Evolutionary conservation across 495 filamentous ascomycete species (phyloP).

Genomic region (Neurospora pannonica): DNA sequence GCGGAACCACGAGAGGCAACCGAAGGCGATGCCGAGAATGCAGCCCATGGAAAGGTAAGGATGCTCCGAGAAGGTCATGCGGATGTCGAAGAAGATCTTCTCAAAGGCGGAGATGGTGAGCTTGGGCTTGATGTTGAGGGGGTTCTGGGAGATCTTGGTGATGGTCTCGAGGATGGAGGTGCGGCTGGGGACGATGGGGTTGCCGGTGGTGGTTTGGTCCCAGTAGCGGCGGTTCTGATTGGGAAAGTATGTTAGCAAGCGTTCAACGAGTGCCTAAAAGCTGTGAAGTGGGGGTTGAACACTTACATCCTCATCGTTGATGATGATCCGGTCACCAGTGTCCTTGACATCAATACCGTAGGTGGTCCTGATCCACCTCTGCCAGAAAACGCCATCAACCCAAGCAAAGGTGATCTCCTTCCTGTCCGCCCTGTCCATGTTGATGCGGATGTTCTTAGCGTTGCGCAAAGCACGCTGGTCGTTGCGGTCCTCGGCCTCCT

Average conservation of each 20-base stretch:
- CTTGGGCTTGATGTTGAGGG: constrained; percentile 79
- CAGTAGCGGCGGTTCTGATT: constrained; percentile 81
- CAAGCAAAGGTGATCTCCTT: constrained; percentile 95
- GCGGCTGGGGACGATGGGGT: constrained; percentile 77
- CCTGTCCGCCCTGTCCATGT: constrained; percentile 74
- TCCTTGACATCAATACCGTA: constrained; percentile 81
- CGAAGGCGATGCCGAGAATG: constrained; percentile 45
- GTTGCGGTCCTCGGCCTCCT: constrained; percentile 89
- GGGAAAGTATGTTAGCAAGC: not conserved
- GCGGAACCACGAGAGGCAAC: constrained; percentile 16
- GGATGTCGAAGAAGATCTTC: constrained; percentile 68
- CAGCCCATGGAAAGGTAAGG: constrained; percentile 60
- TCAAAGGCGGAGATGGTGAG: constrained; percentile 71
- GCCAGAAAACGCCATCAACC: constrained; percentile 97
- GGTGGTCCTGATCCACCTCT: constrained; percentile 87
- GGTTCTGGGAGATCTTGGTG: constrained; percentile 58
- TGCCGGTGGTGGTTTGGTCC: constrained; percentile 84
- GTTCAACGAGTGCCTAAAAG: not conserved
- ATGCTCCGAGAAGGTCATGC: constrained; percentile 56
- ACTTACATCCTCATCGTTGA: constrained; percentile 95
- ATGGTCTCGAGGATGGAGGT: constrained; percentile 94
- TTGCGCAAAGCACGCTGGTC: constrained; percentile 76
- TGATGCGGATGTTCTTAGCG: constrained; percentile 88
- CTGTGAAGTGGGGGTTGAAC: not conserved
- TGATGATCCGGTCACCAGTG: constrained; percentile 76